A percentile compares a stretch with the other conserved stretches of the same genome.
These are phyloP conservation scores for Batkoa obscura DNA, from an alignment of 371 early-diverging fungal genomes.

Conservation along the genomic window DNA sequence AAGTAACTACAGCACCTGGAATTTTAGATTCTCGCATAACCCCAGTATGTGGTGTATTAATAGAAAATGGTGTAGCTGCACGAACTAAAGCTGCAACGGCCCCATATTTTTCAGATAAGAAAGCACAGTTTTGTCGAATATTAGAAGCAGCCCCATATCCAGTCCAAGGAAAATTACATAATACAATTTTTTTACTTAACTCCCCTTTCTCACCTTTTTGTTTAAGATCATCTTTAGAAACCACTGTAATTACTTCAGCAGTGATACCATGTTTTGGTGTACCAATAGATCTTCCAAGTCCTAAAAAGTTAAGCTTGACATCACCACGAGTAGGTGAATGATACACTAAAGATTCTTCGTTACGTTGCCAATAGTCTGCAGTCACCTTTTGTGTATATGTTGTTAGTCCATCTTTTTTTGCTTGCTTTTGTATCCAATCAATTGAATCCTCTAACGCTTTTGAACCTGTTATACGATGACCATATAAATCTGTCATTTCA, in stretches of 20 bases:
- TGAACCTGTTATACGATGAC: conserved; percentile 25
- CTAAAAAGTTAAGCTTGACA: conserved; percentile 21
- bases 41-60: conserved; percentile 26
- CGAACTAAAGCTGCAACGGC: conserved; percentile 29
- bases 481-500: conserved; percentile 34
- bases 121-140: conserved; percentile 17
- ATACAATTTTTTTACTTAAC: conserved; percentile 23
- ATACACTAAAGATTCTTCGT: conserved; percentile 23
- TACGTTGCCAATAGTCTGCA: conserved; percentile 22
- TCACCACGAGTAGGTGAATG: conserved; percentile 22
- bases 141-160: conserved; percentile 14
- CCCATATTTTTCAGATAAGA: conserved; percentile 24
- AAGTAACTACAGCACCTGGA: conserved; percentile 27
- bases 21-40: conserved; percentile 12
- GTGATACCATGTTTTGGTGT: conserved; percentile 21
- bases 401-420: conserved; percentile 16
- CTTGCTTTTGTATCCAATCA: conserved; percentile 22
- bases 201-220: conserved; percentile 11
- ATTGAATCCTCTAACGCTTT: conserved; percentile 20
- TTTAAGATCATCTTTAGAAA: background rate
- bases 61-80: conserved; percentile 20
- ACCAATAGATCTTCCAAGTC: conserved; percentile 25
- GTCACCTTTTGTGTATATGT: conserved; percentile 26
- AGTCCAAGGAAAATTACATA: conserved; percentile 20
- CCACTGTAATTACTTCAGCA: conserved; percentile 22